Conservation (phyloP, 2,329 filamentous ascomycete genomes). For the Lithohypha guttulata region DNA sequence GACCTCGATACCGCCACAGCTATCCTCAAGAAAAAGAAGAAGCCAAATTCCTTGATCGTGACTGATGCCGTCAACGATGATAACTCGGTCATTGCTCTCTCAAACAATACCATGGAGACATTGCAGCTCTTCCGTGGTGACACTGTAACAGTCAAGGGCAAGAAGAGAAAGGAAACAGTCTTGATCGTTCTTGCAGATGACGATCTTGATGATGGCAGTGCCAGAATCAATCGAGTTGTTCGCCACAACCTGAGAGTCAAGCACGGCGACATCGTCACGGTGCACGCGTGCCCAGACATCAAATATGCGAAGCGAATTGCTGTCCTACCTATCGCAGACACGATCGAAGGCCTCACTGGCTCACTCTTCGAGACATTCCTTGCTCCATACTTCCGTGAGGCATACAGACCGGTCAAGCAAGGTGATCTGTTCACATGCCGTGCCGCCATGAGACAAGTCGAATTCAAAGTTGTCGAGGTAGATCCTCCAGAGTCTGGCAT, state of each 20-base stretch:
- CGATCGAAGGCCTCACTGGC: conserved; percentile 92
- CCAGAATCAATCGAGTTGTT: conserved; percentile 95
- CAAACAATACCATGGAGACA: conserved; percentile 97
- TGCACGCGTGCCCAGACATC: conserved; percentile 96
- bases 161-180: conserved; percentile 99
- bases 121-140: conserved; percentile 98
- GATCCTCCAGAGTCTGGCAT: conserved; percentile 98
- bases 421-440: conserved; percentile 95
- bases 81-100: conserved; percentile 97
- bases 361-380: conserved; percentile 99
- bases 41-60: conserved; percentile 97
- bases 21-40: conserved; percentile 99
- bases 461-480: conserved; percentile 99
- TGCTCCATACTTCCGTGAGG: conserved; percentile 98
- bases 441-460: conserved; percentile 96
- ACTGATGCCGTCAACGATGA: conserved; percentile 99
- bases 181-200: conserved; percentile 96
- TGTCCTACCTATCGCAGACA: conserved; percentile 94
- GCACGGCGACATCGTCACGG: conserved; percentile 94
- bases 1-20: conserved; percentile 88
- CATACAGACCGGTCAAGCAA: conserved; percentile 92
- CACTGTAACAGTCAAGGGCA: conserved; percentile 94
- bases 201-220: conserved; percentile 93
- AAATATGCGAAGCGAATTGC: conserved; percentile 99
- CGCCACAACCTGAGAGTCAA: conserved; percentile 97